Base-by-base conservation (phyloP, 2,329 filamentous ascomycete genomes). In the Tolypocladium nubicola region DNA sequence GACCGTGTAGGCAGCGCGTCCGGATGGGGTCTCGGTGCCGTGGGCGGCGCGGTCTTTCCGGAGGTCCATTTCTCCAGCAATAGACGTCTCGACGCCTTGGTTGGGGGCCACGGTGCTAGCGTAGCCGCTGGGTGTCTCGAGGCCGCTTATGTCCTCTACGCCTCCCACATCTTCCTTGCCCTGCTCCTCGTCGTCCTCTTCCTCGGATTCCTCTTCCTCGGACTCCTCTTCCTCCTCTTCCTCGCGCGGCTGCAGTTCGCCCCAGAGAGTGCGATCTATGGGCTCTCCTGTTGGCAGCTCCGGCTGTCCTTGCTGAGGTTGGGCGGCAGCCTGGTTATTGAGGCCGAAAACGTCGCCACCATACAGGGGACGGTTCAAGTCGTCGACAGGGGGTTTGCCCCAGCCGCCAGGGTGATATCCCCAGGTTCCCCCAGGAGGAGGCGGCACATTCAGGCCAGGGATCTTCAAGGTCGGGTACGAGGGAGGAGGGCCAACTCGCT, bases 381-480 rank as follows among this genome's bases (percentile, higher is more conserved):
- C 94, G 68, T 97, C 93, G 1, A 96, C 86, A 0, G 94, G 94
- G 0, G 94, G 93, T 70, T 97, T 97, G 54, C 94, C 94, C 78
- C 93, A 99, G 59, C 93, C 92, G 59, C 94, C 94, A 9, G 93
- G 91, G 64, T 93, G 89, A 71, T 96, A 99, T 2, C 94, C 94
- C 94, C 94, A 99, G 58, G 86, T 84, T 30, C 88, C 92, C 53
- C 93, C 93, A 1, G 90, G 80, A 2, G 94, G 94, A 13, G 93
- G 90, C 5, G 94, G 91, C 1, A 93, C 91, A 70, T 97, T 99
- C 52, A 99, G 81, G 50, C 94, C 94, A 10, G 94, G 89, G 59
- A 99, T 91, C 70, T 94, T 96, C 55, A 97, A 79, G n/a, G 90
- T 90, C 26, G 94, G 92, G 70, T 99, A 99, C 10, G 91, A 95